Evolutionary conservation across 208 protist species (phyloP).

Genomic region (Leptomonas seymouri): DNA sequence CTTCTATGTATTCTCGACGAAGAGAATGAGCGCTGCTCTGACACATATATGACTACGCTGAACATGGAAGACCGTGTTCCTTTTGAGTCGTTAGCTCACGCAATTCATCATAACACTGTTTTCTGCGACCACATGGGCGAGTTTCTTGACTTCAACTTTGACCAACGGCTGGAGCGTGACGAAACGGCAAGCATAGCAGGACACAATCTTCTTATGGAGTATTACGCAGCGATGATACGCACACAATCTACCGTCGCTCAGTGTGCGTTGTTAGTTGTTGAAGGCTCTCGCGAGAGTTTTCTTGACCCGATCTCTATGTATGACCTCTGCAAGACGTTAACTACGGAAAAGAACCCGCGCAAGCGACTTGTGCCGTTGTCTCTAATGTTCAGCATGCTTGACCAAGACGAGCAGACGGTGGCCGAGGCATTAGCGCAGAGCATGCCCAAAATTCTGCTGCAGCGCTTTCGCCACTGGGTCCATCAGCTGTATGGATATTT

Average conservation of each 20-base stretch:
- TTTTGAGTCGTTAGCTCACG: conserved; percentile 74
- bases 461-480: conserved; percentile 68
- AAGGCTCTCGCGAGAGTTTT: conserved; percentile 84
- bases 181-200: conserved; percentile 23
- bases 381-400: conserved; percentile 83
- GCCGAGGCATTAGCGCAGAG: conserved; percentile 61
- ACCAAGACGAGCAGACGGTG: conserved; percentile 80
- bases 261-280: conserved; percentile 68
- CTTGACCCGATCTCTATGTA: conserved; percentile 75
- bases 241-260: conserved; percentile 64
- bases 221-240: conserved; percentile 49
- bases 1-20: conserved; percentile 66
- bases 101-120: conserved; percentile 72
- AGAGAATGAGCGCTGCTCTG: conserved; percentile 69
- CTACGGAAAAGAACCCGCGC: conserved; percentile 60
- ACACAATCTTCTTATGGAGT: conserved; percentile 35
- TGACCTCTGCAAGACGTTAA: conserved; percentile 74
- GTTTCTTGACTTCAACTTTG: conserved; percentile 51
- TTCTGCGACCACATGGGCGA: conserved; percentile 86
- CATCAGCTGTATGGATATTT: conserved; percentile 66
- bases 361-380: conserved; percentile 79
- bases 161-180: conserved; percentile 39
- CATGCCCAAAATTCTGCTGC: conserved; percentile 62
- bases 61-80: conserved; percentile 77
- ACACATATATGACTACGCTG: conserved; percentile 73